Evolutionary conservation across 2,329 filamentous ascomycete genomes (phyloP), one percentile per base, ranked within the genome.

Genomic region (Neocatenulostroma microsporum): DNA sequence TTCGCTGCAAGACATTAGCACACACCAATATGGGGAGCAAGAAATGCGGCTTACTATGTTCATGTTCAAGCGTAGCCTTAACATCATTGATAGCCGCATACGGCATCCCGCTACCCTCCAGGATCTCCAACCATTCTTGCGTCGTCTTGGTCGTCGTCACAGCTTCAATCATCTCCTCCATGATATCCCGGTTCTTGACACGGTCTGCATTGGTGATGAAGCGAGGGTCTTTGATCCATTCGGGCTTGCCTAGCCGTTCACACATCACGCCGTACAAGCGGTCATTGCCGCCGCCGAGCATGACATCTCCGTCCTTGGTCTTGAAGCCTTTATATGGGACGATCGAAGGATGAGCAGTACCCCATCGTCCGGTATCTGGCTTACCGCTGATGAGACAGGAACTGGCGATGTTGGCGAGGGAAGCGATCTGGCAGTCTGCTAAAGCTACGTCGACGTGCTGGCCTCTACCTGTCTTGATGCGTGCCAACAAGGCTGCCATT

Each of bases 301-400:
- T 64, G 33, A 81, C 72, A 48, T 78, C 74, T 12, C 77, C 76
- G 43, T 81, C 76, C 2, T 61, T 61, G 2, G 77, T 80, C 52
- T 73, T 71, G 62, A 80, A 98, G 0, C 86, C 85, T 52, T 82
- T 80, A 61, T 98, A 98, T 0, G 91, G 91, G 0, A 98, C 91
- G 57, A 98, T 96, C 0, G 86, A 94, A n/a, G 89, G 91, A 69
- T 98, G 91, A 28, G 89, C 89, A 3, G 91, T 98, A 5, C 91
- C 91, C 89, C 91, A 96, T 46, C 91, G 74, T 0, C 91, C 91
- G 0, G 79, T 76, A 57, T 98, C 91, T 48, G 81, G 82, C 61
- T 94, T 66, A 2, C 88, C 88, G 50, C 84, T 93, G 45, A 96
- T 82, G 27, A 98, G 67, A 42, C 82, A 86, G 41, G 87, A 94